Conservation (phyloP, 139 green algal species). For the Micractinium conductrix region DNA sequence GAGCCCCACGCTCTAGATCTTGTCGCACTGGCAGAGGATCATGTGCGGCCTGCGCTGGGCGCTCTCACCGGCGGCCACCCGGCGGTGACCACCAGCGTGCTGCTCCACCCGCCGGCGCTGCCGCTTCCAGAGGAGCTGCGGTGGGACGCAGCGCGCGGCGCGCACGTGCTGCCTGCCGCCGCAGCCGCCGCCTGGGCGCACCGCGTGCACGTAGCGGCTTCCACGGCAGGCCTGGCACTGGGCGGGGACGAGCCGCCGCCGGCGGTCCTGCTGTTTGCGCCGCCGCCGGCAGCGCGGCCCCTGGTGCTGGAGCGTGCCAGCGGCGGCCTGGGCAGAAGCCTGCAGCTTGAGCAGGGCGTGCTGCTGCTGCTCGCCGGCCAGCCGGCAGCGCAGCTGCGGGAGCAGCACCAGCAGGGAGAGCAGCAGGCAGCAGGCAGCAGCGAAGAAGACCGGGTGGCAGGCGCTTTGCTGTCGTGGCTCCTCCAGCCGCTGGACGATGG, state of each 20-base stretch:
- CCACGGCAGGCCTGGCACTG: too few relatives aligned
- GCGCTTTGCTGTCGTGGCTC: background rate
- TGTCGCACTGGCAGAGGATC: background rate
- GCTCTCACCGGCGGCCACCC: background rate
- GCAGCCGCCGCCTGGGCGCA: background rate
- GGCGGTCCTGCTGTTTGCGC: background rate
- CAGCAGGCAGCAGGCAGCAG: background rate
- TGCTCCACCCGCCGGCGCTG: background rate
- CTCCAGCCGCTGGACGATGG: constrained; percentile 9
- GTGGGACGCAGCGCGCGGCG: background rate
- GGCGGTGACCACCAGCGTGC: background rate
- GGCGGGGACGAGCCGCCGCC: background rate
- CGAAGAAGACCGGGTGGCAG: background rate
- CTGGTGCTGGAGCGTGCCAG: background rate
- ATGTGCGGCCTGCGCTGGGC: background rate
- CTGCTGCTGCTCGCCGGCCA: constrained; percentile 7
- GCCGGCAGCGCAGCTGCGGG: background rate
- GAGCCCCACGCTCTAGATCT: background rate
- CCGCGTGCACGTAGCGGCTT: constrained; percentile 1
- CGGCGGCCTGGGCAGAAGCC: background rate
- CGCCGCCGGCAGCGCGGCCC: background rate
- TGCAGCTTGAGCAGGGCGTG: background rate
- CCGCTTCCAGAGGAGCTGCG: background rate
- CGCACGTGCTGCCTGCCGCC: background rate
- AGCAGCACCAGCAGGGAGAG: background rate